These are phyloP conservation scores for Hanseniaspora gamundiae DNA, from an alignment of 1,139 yeast genomes.

Conservation along the genomic window DNA sequence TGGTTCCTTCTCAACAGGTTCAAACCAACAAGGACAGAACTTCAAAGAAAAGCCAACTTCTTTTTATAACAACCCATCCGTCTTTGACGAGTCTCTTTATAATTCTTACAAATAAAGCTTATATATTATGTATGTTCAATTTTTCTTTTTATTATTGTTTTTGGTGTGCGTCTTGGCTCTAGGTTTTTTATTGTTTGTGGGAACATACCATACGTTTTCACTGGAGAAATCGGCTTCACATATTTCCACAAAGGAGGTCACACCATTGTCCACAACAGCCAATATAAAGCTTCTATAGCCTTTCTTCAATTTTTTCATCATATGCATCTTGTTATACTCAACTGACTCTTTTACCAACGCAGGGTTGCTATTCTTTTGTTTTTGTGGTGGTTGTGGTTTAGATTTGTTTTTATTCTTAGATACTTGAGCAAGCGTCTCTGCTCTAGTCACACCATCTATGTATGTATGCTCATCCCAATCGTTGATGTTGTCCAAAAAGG, in stretches of 20 bases:
- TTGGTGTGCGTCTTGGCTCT: not conserved
- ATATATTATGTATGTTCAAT: not conserved
- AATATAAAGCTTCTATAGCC: constrained; percentile 46
- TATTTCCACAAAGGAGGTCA: constrained; percentile 52
- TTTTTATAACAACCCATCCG: constrained; percentile 35
- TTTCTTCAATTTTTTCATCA: constrained; percentile 27
- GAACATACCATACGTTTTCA: constrained; percentile 26
- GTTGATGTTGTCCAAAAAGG: constrained; percentile 15
- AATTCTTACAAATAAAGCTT: constrained; percentile 12
- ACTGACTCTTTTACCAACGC: constrained; percentile 16
- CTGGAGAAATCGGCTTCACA: constrained; percentile 48
- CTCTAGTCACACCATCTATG: constrained; percentile 18
- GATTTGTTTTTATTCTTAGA: constrained; percentile 14
- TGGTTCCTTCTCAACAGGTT: constrained; percentile 8
- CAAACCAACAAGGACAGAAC: constrained; percentile 17
- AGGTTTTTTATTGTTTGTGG: constrained; percentile 4
- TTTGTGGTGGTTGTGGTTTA: constrained; percentile 17
- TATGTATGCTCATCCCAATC: constrained; percentile 18
- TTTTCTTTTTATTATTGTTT: not conserved
- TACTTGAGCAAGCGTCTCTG: constrained; percentile 15
- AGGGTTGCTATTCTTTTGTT: constrained; percentile 20
- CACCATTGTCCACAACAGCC: constrained; percentile 63
- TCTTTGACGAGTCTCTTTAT: constrained; percentile 33
- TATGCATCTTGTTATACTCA: constrained; percentile 9
- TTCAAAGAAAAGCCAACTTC: constrained; percentile 21